These are phyloP conservation scores for Colletotrichum orchidophilum DNA, from an alignment of 2,329 filamentous ascomycete genomes.

Conservation along the genomic window DNA sequence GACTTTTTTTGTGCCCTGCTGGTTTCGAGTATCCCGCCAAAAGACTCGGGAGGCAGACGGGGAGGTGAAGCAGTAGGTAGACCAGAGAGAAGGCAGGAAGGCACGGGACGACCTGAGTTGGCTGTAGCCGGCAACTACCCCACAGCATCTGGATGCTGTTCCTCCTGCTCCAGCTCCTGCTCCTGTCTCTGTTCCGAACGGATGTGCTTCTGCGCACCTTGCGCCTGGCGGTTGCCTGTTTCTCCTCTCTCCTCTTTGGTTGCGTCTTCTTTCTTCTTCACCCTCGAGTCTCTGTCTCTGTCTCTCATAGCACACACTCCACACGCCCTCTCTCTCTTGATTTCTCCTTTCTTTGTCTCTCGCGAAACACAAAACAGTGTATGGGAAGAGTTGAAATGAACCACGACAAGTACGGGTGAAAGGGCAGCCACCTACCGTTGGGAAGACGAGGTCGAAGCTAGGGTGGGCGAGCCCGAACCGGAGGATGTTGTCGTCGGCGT, in stretches of 20 bases:
- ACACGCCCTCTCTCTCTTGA: not conserved
- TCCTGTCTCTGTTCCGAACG: not conserved
- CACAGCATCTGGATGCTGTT: not conserved
- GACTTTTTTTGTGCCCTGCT: not conserved
- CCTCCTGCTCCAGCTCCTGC: not conserved
- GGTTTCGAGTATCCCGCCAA: conserved; percentile 6
- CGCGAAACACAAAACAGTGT: conserved; percentile 2
- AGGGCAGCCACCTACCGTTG: conserved; percentile 31
- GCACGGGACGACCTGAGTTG: not conserved
- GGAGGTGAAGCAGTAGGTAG: conserved; percentile 11
- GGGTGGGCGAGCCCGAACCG: conserved; percentile 26
- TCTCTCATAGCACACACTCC: not conserved
- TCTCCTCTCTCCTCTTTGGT: not conserved
- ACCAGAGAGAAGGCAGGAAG: not conserved
- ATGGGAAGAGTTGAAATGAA: conserved; percentile 1
- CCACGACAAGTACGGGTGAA: not conserved
- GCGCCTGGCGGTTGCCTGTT: not conserved
- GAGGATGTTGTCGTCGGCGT: conserved; percentile 39
- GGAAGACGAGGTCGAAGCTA: conserved; percentile 31
- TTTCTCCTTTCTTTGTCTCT: not conserved
- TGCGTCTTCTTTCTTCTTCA: not conserved
- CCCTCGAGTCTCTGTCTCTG: not conserved
- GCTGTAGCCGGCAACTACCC: conserved; percentile 1
- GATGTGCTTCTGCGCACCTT: not conserved
- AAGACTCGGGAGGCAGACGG: conserved; percentile 32